Evolutionary conservation across 306 rosid species (phyloP), one percentile per base, ranked within the genome.

Genomic region (Lathyrus sativus): DNA sequence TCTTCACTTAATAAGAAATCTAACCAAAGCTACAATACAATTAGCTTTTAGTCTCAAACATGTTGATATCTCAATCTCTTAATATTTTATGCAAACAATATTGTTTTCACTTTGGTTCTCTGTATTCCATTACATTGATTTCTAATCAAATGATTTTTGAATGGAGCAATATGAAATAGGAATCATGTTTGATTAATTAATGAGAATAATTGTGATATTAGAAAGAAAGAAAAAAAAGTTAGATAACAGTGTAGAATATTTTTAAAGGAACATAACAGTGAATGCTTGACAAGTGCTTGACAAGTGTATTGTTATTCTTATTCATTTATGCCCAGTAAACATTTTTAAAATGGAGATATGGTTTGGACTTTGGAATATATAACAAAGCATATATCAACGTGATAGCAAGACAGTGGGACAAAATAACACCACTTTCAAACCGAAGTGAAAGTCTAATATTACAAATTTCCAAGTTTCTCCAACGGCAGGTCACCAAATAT

Each of bases 391-490:
- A 29, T 17, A 18, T 44, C 72, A 70, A 45, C 13, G 64, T 6
- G 62, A 58, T 19, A 38, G 38, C 33, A 39, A 41, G 64, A 7
- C 41, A 51, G 66, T 41, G 76, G 62, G 38, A 43, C 72, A 75
- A 75, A 66, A 78, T 29, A 57, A 71, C 59, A 62, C 41, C 79
- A 43, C 26, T 41, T 67, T 49, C 51, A 62, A 71, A 62, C 57
- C 73, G 51, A 57, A 42, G 28, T 19, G 0, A 29, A 56, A 0
- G 58, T 48, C 41, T 10, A 59, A 57, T 18, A 78, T 29, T 31
- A 82, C 76, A 75, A 45, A 78, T 60, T 63, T 75, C 73, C 74
- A 67, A 28, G 79, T 62, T 70, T 56, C 81, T 50, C 22, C 26
- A 42, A 13, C 39, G 15, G 14, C 26, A 31, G 33, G 28, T 55